These are phyloP conservation scores for Aspergillus sp. DNA, from an alignment of 2,329 filamentous ascomycete species.

Conservation along the genomic window DNA sequence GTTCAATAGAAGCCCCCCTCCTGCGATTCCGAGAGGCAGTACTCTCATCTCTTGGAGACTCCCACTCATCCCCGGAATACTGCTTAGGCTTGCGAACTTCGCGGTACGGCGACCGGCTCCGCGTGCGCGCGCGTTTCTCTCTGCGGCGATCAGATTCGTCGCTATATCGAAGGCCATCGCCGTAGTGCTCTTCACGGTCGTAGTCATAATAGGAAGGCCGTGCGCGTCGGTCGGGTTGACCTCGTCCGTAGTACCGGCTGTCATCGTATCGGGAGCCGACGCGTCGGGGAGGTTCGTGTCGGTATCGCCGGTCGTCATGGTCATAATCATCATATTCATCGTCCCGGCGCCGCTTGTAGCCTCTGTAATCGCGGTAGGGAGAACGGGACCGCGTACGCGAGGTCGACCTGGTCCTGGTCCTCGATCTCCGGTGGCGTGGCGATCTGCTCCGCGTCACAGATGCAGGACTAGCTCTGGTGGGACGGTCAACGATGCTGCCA, in stretches of 20 bases:
- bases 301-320: constrained; percentile 31
- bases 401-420: constrained; percentile 32
- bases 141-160: constrained; percentile 53
- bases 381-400: constrained; percentile 45
- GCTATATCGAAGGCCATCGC: constrained; percentile 49
- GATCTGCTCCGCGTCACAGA: constrained; percentile 52
- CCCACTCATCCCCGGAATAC: constrained; percentile 41
- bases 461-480: constrained; percentile 71
- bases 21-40: constrained; percentile 37
- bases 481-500: constrained; percentile 88
- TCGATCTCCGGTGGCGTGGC: constrained; percentile 62
- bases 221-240: constrained; percentile 41
- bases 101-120: constrained; percentile 52
- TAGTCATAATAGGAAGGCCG: constrained; percentile 54
- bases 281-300: constrained; percentile 36
- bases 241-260: constrained; percentile 39
- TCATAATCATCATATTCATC: constrained; percentile 37
- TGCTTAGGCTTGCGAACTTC: constrained; percentile 42
- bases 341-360: constrained; percentile 46
- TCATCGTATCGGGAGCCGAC: constrained; percentile 44
- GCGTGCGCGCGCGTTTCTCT: constrained; percentile 60
- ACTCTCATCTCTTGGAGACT: constrained; percentile 29
- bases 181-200: constrained; percentile 49
- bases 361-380: constrained; percentile 43
- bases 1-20: constrained; percentile 57